Percentiles rank a stretch among this genome's conserved stretches.
These are phyloP conservation scores for Acanthamoeba royreba DNA, from an alignment of 208 protist genomes.

Conservation along the genomic window DNA sequence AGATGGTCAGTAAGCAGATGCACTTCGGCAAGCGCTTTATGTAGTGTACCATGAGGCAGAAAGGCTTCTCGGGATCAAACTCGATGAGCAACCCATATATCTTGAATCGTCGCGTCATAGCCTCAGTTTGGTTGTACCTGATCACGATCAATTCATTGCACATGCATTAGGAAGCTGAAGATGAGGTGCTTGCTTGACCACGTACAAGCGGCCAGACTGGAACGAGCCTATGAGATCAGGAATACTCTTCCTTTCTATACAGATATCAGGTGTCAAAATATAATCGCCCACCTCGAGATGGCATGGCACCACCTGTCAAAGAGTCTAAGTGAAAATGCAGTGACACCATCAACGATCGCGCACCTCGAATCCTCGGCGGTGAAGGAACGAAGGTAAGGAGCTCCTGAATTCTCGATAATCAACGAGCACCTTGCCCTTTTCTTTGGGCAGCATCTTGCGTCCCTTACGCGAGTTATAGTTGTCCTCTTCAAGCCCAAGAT, in stretches of 20 bases:
- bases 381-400: constrained; percentile 81
- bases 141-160: background rate
- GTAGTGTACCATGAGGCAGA: constrained; percentile 64
- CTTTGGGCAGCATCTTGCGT: background rate
- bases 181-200: too few relatives aligned
- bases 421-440: constrained; percentile 68
- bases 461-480: background rate
- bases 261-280: constrained; percentile 80
- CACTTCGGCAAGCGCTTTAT: background rate
- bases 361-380: constrained; percentile 70
- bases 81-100: constrained; percentile 85
- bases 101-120: constrained; percentile 82
- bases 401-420: constrained; percentile 89
- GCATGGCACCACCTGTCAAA: constrained; percentile 11
- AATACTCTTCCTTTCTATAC: constrained; percentile 88
- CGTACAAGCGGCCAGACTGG: constrained; percentile 79
- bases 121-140: constrained; percentile 77
- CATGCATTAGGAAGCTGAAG: too few relatives aligned
- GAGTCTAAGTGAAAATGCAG: too few relatives aligned
- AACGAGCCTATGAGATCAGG: constrained; percentile 85
- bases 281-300: constrained; percentile 86
- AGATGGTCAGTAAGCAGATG: too few relatives aligned
- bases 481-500: background rate
- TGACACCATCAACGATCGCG: background rate
- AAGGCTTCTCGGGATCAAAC: constrained; percentile 80